Percentiles rank a stretch among this genome's conserved stretches.
Evolutionary conservation across 2,329 filamentous ascomycete species (phyloP).

Genomic region (Apiospora sp.): DNA sequence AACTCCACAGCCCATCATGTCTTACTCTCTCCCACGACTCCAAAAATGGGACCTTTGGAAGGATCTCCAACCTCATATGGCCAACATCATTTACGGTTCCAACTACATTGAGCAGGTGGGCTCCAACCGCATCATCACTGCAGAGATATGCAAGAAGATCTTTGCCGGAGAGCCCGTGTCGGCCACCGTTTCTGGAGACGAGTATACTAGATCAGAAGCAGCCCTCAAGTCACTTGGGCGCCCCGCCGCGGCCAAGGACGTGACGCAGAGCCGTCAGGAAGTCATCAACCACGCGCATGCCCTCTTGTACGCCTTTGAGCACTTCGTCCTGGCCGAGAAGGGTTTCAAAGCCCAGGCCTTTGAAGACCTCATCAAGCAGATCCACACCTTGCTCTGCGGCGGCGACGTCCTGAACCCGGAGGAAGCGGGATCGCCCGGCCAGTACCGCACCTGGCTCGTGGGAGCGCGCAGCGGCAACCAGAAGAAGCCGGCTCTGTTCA

Average conservation of each 20-base stretch:
- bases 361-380: slow-evolving; percentile 29
- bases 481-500: slow-evolving; percentile 32
- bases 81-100: slow-evolving; percentile 31
- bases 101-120: slow-evolving; percentile 34
- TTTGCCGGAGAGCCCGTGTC: slow-evolving; percentile 28
- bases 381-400: slow-evolving; percentile 29
- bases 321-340: slow-evolving; percentile 25
- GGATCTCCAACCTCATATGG: slow-evolving; percentile 15
- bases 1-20: background rate
- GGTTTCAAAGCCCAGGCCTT: slow-evolving; percentile 22
- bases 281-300: slow-evolving; percentile 34
- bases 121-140: slow-evolving; percentile 29
- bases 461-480: slow-evolving; percentile 28
- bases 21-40: background rate
- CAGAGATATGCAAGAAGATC: slow-evolving; percentile 27
- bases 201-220: slow-evolving; percentile 28
- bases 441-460: slow-evolving; percentile 37
- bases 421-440: slow-evolving; percentile 46
- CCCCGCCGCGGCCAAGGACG: slow-evolving; percentile 11
- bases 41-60: background rate
- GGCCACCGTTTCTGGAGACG: slow-evolving; percentile 24
- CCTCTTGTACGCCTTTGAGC: slow-evolving; percentile 30
- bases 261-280: slow-evolving; percentile 30
- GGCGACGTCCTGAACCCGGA: slow-evolving; percentile 39
- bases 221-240: slow-evolving; percentile 26